phyloP scores from a whole-genome alignment of 139 green algal genomes.

The Auxenochlorella pyrenoidosa region DNA sequence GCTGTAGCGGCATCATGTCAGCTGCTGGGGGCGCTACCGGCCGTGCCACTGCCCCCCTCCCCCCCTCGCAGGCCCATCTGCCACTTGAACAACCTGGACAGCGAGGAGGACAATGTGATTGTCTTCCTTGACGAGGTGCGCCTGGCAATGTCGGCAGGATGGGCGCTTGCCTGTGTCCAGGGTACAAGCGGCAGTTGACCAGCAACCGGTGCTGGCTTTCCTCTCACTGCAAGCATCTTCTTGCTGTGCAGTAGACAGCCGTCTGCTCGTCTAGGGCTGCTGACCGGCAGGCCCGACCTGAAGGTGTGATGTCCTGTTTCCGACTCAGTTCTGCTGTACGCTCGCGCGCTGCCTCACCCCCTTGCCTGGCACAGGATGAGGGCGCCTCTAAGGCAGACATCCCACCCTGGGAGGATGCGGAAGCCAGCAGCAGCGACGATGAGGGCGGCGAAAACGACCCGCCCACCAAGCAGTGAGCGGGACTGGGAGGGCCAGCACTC shows the following conservation, averaged over 20 bases:
- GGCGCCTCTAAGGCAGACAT: constrained; percentile 38
- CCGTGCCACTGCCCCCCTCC: neutral
- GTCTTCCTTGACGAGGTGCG: constrained; percentile 48
- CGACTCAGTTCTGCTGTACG: neutral
- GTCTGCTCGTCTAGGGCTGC: too few species aligned
- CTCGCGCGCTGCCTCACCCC: too few species aligned
- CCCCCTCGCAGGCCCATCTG: constrained; percentile 45
- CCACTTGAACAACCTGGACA: constrained; percentile 50
- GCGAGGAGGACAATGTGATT: constrained; percentile 9
- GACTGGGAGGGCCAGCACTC: neutral
- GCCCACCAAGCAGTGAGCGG: constrained; percentile 21
- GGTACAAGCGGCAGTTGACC: too few species aligned
- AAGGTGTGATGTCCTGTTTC: neutral
- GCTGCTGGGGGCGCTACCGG: neutral
- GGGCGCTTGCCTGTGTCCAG: neutral
- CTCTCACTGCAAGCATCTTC: too few species aligned
- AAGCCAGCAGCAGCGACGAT: constrained; percentile 50
- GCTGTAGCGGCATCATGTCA: too few species aligned
- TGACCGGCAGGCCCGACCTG: too few species aligned
- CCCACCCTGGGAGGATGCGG: constrained; percentile 43
- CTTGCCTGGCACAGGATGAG: neutral
- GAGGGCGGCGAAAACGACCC: constrained; percentile 19
- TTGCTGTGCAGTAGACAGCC: too few species aligned
- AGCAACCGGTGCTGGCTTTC: too few species aligned
- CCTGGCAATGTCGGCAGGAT: neutral